These are phyloP conservation scores for Globisporangium heterothallicum DNA, from an alignment of 352 stramenopile genomes.

Conservation along the genomic window DNA sequence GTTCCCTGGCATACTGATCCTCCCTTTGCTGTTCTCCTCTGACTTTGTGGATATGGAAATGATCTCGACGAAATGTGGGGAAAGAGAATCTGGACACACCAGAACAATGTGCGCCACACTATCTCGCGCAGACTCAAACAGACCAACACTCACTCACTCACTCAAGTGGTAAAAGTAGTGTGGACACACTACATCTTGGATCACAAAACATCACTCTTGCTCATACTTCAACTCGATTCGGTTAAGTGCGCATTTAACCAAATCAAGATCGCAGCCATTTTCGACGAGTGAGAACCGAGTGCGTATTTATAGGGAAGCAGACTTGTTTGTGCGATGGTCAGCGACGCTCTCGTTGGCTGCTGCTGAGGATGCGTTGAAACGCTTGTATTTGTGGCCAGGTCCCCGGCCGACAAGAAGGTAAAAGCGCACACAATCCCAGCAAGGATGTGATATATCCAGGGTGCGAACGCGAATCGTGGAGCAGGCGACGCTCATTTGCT, in stretches of 20 bases:
- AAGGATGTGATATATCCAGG: too few species aligned
- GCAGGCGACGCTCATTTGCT: too few species aligned
- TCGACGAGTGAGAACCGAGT: too few species aligned
- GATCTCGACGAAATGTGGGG: background rate
- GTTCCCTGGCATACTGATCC: slow-evolving; percentile 45
- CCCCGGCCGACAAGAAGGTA: background rate
- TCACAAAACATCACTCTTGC: background rate
- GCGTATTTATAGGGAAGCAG: background rate
- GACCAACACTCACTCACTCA: background rate
- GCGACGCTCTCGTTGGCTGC: too few species aligned
- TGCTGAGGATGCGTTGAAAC: slow-evolving; percentile 4
- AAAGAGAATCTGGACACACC: background rate
- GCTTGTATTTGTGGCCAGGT: slow-evolving; percentile 2
- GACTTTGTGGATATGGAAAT: slow-evolving; percentile 2
- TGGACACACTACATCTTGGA: background rate
- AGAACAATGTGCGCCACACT: background rate
- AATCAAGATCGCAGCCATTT: too few species aligned
- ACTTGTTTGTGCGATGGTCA: too few species aligned
- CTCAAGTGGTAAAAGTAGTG: background rate
- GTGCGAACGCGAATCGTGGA: too few species aligned
- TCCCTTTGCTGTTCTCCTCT: background rate
- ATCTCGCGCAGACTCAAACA: background rate
- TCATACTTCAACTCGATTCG: background rate
- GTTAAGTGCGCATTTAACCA: background rate
- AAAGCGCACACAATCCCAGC: too few species aligned